Conservation (phyloP, 2,329 filamentous ascomycete genomes). For the Venturia nashicola region DNA sequence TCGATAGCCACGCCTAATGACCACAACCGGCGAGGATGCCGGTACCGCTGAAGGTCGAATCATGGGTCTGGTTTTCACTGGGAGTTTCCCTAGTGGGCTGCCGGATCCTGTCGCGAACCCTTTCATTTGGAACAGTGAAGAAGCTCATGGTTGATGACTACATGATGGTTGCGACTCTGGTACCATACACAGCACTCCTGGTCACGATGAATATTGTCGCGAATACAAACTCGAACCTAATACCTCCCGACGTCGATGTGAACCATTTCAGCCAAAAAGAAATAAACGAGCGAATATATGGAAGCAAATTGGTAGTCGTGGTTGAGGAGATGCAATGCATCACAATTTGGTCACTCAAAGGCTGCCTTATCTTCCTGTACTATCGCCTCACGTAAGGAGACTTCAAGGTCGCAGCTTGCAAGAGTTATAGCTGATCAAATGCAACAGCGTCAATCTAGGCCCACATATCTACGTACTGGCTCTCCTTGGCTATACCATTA, state of each 20-base stretch:
- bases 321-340: constrained; percentile 41
- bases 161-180: constrained; percentile 23
- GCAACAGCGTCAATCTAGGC: constrained; percentile 14
- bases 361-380: constrained; percentile 43
- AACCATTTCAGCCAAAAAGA: constrained; percentile 23
- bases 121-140: constrained; percentile 8
- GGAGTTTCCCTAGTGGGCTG: constrained; percentile 9
- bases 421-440: constrained; percentile 14
- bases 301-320: constrained; percentile 43
- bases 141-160: constrained; percentile 23
- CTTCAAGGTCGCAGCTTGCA: constrained; percentile 15
- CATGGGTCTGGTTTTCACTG: constrained; percentile 12
- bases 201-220: constrained; percentile 21
- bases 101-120: constrained; percentile 9
- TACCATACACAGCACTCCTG: constrained; percentile 22
- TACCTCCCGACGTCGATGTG: constrained; percentile 21
- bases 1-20: neutral
- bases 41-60: constrained; percentile 8
- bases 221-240: constrained; percentile 23
- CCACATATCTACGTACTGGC: constrained; percentile 29
- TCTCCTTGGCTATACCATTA: constrained; percentile 31
- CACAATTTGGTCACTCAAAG: constrained; percentile 40
- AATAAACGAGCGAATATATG: constrained; percentile 31
- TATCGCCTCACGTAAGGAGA: constrained; percentile 32
- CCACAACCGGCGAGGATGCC: constrained; percentile 6